These are phyloP conservation scores for Chytriomyces confervae DNA, from an alignment of 192 early-diverging fungal genomes.

Conservation along the genomic window DNA sequence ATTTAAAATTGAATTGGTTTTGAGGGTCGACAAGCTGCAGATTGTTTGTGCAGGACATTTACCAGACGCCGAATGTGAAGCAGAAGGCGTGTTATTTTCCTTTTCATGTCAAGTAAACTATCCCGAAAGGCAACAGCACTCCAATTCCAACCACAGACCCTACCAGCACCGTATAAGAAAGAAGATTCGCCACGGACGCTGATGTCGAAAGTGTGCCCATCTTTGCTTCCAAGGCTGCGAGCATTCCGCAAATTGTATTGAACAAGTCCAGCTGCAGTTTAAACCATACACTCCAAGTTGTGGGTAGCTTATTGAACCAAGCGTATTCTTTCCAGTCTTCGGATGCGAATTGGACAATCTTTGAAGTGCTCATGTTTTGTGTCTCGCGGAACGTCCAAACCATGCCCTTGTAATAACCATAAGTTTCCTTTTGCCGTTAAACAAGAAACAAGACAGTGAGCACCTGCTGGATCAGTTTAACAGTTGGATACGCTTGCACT, in stretches of 20 bases:
- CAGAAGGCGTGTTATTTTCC: background rate
- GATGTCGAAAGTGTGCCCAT: too few species aligned
- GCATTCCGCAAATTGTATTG: slow-evolving; percentile 5
- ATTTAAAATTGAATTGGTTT: too few species aligned
- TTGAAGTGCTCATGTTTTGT: background rate
- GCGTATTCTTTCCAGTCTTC: slow-evolving; percentile 22
- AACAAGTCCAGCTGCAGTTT: slow-evolving; percentile 33
- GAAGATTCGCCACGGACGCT: too few species aligned
- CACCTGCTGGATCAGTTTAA: slow-evolving; percentile 28
- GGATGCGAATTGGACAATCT: slow-evolving; percentile 20
- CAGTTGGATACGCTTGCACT: slow-evolving; percentile 30
- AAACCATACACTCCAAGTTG: slow-evolving; percentile 30
- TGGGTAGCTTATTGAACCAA: slow-evolving; percentile 28
- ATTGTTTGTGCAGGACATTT: too few species aligned
- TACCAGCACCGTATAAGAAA: too few species aligned
- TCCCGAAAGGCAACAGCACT: too few species aligned
- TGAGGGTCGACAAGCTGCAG: too few species aligned
- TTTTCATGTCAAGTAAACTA: background rate
- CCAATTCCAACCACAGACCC: too few species aligned
- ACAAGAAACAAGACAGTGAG: too few species aligned
- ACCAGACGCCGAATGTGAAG: too few species aligned
- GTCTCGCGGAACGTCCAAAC: slow-evolving; percentile 27
- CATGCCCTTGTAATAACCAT: background rate
- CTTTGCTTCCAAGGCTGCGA: too few species aligned
- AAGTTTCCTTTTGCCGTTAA: too few species aligned